Base-by-base conservation (phyloP, 257 asterid species). In the Solanum sejunctum region DNA sequence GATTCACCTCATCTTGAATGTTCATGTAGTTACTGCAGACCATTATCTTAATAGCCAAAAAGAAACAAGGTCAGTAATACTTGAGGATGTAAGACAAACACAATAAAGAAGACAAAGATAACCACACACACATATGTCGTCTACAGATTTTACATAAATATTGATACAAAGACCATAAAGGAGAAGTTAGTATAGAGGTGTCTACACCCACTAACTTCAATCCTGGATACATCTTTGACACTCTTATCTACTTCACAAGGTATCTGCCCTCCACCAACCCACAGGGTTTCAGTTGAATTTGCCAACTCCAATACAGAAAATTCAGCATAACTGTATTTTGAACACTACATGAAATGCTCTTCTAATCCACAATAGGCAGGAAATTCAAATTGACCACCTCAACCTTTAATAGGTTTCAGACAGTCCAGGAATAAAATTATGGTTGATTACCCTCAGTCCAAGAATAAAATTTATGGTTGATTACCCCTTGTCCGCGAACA, bases 1-100 rank as follows among this genome's bases (percentile, higher is more conserved):
- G 99, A 85, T 90, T 93, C 61, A 95, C 98, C 84, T 96, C 94
- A 84, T 95, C 99, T 93, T 93, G 97, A n/a, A 92, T 17, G 47
- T 57, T 86, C 94, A 93, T 21, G 85, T 93, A 91, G 88, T 96
- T 95, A 87, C 97, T 89, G 84, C 98, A 96, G 6, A 95, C 95
- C 1, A 85, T 39, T 88, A 95, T 92, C 98, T 93, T 56, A 86
- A 28, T 8, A 85, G 84, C 12, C 72, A 72, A 21, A 10, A 57
- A n/a, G 13, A 45, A 56, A 28, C 83, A 87, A 73, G 43, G 28
- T 28, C n/a, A 58, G 13, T 61, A 60, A n/a, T 8, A n/a, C 56
- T 15, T 16, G 61, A n/a, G 79, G 28, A 55, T 67, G 21, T 8
- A 55, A 55, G 17, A 0, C 21, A 32, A 63, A 67, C 69, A 26